A percentile compares a stretch with the other conserved stretches of the same genome.
These are phyloP conservation scores for Anthoceros angustus DNA, from an alignment of 225 moss, liverwort and hornwort species.

Conservation along the genomic window DNA sequence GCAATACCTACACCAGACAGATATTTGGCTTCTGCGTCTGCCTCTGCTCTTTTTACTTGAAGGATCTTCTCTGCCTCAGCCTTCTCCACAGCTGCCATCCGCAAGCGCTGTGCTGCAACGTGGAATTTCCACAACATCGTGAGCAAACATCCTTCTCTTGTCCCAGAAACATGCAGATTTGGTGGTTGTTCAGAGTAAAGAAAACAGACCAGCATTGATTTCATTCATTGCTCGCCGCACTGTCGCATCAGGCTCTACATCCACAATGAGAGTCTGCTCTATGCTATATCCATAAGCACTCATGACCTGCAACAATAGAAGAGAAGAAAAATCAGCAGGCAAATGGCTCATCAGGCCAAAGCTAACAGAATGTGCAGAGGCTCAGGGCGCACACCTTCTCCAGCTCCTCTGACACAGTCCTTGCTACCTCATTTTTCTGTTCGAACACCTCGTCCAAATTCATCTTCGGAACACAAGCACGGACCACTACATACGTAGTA, in stretches of 20 bases:
- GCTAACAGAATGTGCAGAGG: not conserved
- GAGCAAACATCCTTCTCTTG: no score
- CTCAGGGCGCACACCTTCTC: conserved; percentile 40
- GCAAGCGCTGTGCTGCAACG: conserved; percentile 53
- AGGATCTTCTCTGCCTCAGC: conserved; percentile 76
- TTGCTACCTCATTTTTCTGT: conserved; percentile 76
- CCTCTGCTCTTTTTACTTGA: conserved; percentile 81
- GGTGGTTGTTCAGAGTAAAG: not conserved
- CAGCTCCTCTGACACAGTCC: conserved; percentile 57
- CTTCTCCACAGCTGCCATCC: conserved; percentile 59
- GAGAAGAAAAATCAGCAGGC: not conserved
- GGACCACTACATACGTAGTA: conserved; percentile 34
- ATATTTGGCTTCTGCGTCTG: conserved; percentile 69
- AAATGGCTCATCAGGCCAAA: not conserved
- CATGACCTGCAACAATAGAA: conserved; percentile 42
- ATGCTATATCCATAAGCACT: conserved; percentile 70
- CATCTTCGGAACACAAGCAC: conserved; percentile 77
- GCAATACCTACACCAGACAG: conserved; percentile 74
- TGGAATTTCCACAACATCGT: not conserved
- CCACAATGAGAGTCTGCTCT: conserved; percentile 73
- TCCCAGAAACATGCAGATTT: no score
- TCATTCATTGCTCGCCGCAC: conserved; percentile 87
- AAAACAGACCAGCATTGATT: conserved; percentile 55
- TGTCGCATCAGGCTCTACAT: conserved; percentile 67
- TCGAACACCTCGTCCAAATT: conserved; percentile 71